These are phyloP conservation scores for Pythium biforme DNA, from an alignment of 352 stramenopile species.

Conservation along the genomic window DNA sequence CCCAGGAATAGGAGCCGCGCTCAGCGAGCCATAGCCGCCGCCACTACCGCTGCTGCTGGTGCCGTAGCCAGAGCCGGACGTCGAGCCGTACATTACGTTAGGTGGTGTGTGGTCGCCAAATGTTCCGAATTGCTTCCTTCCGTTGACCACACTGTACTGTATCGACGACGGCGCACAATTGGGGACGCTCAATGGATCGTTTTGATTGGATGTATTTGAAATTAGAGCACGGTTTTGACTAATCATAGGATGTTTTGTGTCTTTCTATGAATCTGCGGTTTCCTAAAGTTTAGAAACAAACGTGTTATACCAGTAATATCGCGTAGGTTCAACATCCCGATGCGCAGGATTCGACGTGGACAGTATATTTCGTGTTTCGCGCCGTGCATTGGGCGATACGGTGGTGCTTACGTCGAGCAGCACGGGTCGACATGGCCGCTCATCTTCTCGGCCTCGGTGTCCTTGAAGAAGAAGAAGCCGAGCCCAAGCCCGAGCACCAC, in stretches of 20 bases:
- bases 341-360: too few relatives aligned
- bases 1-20: too few relatives aligned
- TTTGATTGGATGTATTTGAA: slow-evolving; percentile 6
- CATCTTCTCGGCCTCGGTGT: slow-evolving; percentile 69
- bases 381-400: neutral
- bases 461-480: slow-evolving; percentile 78
- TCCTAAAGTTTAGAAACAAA: slow-evolving; percentile 1
- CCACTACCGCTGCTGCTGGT: slow-evolving; percentile 6
- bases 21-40: slow-evolving; percentile 27
- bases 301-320: too few relatives aligned
- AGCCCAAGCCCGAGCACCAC: slow-evolving; percentile 43
- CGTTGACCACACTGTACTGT: slow-evolving; percentile 29
- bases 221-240: neutral
- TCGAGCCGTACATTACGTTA: slow-evolving; percentile 30
- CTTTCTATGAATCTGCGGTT: neutral
- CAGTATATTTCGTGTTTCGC: neutral
- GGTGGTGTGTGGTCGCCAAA: neutral
- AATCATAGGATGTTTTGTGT: neutral
- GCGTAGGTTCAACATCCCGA: too few relatives aligned
- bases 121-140: slow-evolving; percentile 50
- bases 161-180: neutral
- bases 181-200: neutral
- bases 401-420: slow-evolving; percentile 48
- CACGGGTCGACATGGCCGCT: slow-evolving; percentile 59
- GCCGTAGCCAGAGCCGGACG: slow-evolving; percentile 18